Conservation (phyloP, 2,329 filamentous ascomycete genomes). For the Pseudogymnoascus sp. region DNA sequence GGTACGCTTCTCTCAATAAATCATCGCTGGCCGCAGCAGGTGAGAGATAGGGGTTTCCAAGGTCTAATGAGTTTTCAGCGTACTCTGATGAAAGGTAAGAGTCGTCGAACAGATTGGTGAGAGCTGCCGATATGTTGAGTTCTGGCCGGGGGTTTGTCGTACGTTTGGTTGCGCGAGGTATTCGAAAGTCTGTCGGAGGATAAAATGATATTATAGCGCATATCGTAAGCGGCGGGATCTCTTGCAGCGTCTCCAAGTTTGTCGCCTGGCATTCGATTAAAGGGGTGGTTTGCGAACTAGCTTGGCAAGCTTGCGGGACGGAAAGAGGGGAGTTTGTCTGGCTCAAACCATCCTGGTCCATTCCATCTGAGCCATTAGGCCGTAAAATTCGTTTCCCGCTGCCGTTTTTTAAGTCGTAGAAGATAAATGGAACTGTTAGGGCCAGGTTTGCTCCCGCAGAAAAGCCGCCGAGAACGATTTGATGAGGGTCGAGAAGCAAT, state of each 20-base stretch:
- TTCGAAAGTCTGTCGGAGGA: constrained; percentile 54
- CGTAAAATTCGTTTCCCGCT: constrained; percentile 32
- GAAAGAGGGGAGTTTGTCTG: not conserved
- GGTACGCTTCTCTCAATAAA: constrained; percentile 38
- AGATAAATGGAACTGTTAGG: constrained; percentile 40
- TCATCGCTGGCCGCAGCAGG: constrained; percentile 49
- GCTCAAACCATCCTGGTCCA: not conserved
- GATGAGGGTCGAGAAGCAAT: constrained; percentile 48
- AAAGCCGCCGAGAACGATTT: constrained; percentile 55
- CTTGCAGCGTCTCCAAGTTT: constrained; percentile 24
- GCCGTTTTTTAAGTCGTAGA: constrained; percentile 36
- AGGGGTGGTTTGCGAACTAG: constrained; percentile 12
- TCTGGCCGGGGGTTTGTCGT: constrained; percentile 47
- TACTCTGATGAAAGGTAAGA: constrained; percentile 51
- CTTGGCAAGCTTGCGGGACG: constrained; percentile 1
- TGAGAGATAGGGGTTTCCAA: constrained; percentile 48
- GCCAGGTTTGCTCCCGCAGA: constrained; percentile 42
- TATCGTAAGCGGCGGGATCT: constrained; percentile 38
- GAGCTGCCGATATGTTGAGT: constrained; percentile 46
- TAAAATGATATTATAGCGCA: constrained; percentile 52
- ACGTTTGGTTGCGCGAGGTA: constrained; percentile 48
- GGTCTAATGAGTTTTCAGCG: constrained; percentile 32
- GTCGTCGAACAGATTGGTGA: constrained; percentile 57
- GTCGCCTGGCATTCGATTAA: constrained; percentile 26
- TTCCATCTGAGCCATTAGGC: constrained; percentile 2